Evolutionary conservation across 768 basidiomycete species (phyloP), one percentile per base, ranked within the genome.

Genomic region (Trametes sanguinea): DNA sequence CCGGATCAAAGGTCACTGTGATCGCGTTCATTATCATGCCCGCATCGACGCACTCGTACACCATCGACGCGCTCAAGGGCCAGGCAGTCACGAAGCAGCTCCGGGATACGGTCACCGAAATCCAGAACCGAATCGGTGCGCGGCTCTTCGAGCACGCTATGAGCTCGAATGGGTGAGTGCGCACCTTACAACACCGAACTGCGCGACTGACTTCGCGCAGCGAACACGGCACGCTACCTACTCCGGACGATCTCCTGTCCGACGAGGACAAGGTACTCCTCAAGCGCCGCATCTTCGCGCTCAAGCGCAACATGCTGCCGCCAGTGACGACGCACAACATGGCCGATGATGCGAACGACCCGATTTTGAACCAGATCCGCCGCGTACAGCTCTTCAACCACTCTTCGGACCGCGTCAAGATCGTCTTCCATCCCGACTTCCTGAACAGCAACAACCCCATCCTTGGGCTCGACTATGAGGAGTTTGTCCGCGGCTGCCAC

Each of bases 21-120:
- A 92, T 99, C 47, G 97, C 97, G 0, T 99, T 99, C 80, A 93
- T 99, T 74, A 98, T 99, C 76, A 96, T 97, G 92, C 97, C 97
- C 22, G 97, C 97, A 6, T 77, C 92, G 9, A 98, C 94, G 1
- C 90, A 95, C 70, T 96, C 94, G 4, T 99, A 98, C 78, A 98
- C 96, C 27, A 85, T 99, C 69, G 97, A 99, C 69, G 94, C 97
- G 0, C 85, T 99, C 65, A 99, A 99, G 74, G 89, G 89, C 10
- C 97, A 98, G 70, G 97, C 97, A 13, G 97, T 98, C 52, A 98
- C 93, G 60, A 96, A 96, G 74, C 97, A 98, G 74, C 80, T 99
- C 9, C 87, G 89, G 54, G 97, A 98, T 71, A 97, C 96, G 6
- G 94, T 98, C 53, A 90, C 88, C 10, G 95, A 98, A 73, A 94